Evolutionary conservation across 371 early-diverging fungal species (phyloP).

Genomic region (Chytridiales sp.): DNA sequence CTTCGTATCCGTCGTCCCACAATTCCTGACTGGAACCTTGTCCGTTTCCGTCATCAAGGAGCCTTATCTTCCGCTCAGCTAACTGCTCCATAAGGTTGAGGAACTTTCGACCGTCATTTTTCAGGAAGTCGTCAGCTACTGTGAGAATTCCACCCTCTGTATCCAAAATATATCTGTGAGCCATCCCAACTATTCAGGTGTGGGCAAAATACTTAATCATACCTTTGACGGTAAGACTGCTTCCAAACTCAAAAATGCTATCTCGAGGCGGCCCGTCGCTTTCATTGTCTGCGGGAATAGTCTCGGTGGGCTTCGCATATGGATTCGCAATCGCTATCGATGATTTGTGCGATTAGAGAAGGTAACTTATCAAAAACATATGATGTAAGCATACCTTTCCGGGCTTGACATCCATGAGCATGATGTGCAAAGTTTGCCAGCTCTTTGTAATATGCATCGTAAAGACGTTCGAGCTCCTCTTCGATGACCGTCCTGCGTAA

Average conservation of each 20-base stretch:
- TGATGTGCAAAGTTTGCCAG: conserved; percentile 80
- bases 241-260: conserved; percentile 65
- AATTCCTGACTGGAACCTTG: neutral
- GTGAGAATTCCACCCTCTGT: conserved; percentile 76
- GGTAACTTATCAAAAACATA: no score
- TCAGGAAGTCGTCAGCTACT: conserved; percentile 86
- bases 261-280: no score
- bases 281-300: no score
- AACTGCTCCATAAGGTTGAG: conserved; percentile 91
- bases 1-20: neutral
- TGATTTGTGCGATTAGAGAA: no score
- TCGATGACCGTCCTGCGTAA: conserved; percentile 89
- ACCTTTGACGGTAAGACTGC: conserved; percentile 70
- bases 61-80: conserved; percentile 80
- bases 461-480: conserved; percentile 84
- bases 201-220: no score
- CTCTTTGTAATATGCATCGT: conserved; percentile 91
- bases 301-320: no score
- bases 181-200: no score
- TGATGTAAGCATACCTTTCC: no score
- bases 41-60: conserved; percentile 59
- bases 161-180: no score
- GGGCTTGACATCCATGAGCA: neutral
- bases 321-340: no score
- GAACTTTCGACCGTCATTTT: conserved; percentile 89